phyloP scores from a whole-genome alignment of 148 eudicot genomes.

The Selenicereus undatus region DNA sequence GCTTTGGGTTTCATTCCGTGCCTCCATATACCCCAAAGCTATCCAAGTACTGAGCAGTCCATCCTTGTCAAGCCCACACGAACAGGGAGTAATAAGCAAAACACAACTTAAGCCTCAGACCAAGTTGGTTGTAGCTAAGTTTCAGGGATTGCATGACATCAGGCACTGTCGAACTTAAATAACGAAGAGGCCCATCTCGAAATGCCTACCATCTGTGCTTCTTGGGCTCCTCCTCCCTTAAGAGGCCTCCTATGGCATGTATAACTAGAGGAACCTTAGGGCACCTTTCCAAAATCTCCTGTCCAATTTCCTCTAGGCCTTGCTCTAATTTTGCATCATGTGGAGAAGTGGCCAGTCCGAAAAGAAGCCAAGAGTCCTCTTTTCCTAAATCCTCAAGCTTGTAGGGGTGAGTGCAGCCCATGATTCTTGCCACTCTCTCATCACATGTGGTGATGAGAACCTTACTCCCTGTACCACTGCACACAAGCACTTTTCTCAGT shows the following conservation, averaged over 20 bases:
- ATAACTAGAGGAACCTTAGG: constrained; percentile 1
- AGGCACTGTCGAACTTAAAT: background rate
- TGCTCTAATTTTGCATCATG: background rate
- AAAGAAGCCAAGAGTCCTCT: constrained; percentile 5
- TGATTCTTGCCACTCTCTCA: background rate
- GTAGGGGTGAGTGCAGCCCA: background rate
- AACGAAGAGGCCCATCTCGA: background rate
- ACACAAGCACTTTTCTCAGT: background rate
- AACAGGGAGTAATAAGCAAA: constrained; percentile 11
- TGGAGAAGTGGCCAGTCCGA: background rate
- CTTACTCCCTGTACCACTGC: background rate
- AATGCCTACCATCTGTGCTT: background rate
- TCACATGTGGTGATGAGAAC: background rate
- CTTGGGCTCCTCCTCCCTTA: background rate
- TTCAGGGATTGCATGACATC: constrained; percentile 4
- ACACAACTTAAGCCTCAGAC: background rate
- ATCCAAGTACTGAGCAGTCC: background rate
- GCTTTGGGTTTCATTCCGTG: background rate
- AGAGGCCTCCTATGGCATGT: background rate
- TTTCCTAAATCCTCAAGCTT: background rate
- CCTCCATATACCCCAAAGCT: background rate
- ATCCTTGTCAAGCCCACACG: background rate
- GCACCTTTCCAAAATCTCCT: background rate
- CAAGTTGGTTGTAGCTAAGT: too few species aligned
- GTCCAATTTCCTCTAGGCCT: background rate